Conservation (phyloP, 2,329 filamentous ascomycete genomes). For the Hymenoscyphus salicellus region DNA sequence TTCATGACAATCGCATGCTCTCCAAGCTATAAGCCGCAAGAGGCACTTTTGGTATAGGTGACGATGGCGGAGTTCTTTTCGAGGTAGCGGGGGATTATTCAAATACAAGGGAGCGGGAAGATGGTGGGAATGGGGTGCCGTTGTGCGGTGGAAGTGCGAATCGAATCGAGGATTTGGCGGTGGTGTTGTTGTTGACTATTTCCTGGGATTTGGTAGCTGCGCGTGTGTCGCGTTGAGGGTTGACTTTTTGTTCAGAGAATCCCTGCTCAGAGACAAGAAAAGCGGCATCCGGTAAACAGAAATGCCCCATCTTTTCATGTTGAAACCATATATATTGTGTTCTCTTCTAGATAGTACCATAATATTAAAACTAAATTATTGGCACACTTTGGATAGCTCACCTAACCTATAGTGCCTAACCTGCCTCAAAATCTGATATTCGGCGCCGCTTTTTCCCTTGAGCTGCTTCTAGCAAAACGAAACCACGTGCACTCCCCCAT, state of each 20-base stretch:
- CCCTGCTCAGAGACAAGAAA: not conserved
- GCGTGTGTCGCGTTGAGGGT: not conserved
- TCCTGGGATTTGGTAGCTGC: not conserved
- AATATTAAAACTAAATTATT: no score
- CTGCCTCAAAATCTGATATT: not conserved
- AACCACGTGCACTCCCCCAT: not conserved
- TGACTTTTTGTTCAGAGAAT: not conserved
- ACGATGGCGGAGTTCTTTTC: not conserved
- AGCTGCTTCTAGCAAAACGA: not conserved
- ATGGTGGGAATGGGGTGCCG: not conserved
- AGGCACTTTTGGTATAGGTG: constrained; percentile 7
- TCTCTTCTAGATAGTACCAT: no score
- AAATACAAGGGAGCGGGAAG: not conserved
- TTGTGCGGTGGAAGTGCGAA: not conserved
- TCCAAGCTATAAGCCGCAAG: constrained; percentile 19
- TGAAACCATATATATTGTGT: not conserved
- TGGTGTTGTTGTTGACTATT: constrained; percentile 7
- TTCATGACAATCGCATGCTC: constrained; percentile 65
- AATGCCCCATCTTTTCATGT: not conserved
- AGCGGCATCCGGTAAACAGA: not conserved
- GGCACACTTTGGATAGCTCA: not conserved
- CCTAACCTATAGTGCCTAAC: not conserved
- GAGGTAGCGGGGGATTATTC: not conserved
- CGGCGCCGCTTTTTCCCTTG: not conserved
- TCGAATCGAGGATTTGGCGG: not conserved